Evolutionary conservation across 176 grass and related monocot genomes (phyloP).

Genomic region (Carex myosuroides): DNA sequence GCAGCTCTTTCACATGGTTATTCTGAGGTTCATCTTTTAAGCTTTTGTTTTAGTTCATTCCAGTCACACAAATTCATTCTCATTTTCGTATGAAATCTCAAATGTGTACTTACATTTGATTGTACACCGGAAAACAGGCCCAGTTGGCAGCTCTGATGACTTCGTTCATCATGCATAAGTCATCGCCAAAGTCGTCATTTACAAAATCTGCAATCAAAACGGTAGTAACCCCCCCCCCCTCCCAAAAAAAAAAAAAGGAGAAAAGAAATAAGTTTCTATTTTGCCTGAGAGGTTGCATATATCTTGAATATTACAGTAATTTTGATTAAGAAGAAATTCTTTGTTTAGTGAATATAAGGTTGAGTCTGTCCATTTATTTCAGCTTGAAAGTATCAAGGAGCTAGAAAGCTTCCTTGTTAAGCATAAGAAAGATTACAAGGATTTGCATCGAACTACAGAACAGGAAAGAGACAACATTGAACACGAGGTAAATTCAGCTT

Average conservation of each 20-base stretch:
- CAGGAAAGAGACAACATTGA: conserved; percentile 96
- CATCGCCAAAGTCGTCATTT: conserved; percentile 45
- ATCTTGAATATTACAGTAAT: not conserved
- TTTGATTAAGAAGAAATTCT: not conserved
- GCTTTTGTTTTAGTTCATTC: not conserved
- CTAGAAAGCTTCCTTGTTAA: conserved; percentile 76
- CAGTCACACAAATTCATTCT: not conserved
- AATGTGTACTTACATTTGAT: not conserved
- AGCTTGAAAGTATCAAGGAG: conserved; percentile 80
- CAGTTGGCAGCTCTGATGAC: conserved; percentile 66
- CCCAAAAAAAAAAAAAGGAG: not conserved
- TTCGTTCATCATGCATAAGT: conserved; percentile 87
- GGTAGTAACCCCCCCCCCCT: conserved; percentile 22
- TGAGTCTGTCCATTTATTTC: conserved; percentile 22
- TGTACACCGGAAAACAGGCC: conserved; percentile 29
- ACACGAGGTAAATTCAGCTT: conserved; percentile 61
- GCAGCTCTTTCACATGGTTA: conserved; percentile 54
- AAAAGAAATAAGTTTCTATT: not conserved
- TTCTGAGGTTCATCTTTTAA: conserved; percentile 42
- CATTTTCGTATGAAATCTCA: not conserved
- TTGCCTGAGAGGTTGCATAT: not conserved
- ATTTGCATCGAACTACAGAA: conserved; percentile 81
- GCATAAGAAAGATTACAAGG: conserved; percentile 80
- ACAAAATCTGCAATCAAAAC: conserved; percentile 78
- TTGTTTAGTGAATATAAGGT: not conserved